A percentile compares a stretch with the other conserved stretches of the same genome.
These are phyloP conservation scores for Phytophthora fragariae DNA, from an alignment of 352 stramenopile genomes.

Conservation along the genomic window DNA sequence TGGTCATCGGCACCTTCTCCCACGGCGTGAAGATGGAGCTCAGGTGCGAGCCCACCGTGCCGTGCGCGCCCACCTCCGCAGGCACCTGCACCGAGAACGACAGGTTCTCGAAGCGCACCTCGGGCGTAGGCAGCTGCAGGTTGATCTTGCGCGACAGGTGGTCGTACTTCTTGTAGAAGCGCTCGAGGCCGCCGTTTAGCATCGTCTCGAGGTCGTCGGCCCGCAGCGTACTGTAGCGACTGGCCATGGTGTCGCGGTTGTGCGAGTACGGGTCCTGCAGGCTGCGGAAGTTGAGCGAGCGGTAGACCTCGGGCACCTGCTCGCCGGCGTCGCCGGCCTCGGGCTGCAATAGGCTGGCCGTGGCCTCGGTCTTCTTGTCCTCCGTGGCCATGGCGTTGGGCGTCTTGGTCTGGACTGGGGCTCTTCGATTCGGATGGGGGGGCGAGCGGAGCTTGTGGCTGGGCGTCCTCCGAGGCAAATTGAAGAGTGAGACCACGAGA, in stretches of 20 bases:
- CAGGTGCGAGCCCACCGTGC: constrained; percentile 61
- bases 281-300: constrained; percentile 69
- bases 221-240: constrained; percentile 55
- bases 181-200: constrained; percentile 71
- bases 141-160: constrained; percentile 77
- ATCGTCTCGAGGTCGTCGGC: constrained; percentile 73
- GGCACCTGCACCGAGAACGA: constrained; percentile 72
- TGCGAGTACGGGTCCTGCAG: constrained; percentile 68
- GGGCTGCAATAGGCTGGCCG: constrained; percentile 36
- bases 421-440: constrained; percentile 35
- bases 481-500: constrained; percentile 32
- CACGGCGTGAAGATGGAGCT: constrained; percentile 61
- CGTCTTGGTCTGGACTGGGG: constrained; percentile 15
- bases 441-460: constrained; percentile 9
- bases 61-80: constrained; percentile 43
- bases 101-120: constrained; percentile 83
- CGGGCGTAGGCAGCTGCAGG: constrained; percentile 37
- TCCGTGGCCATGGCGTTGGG: constrained; percentile 22
- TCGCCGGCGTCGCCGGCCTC: constrained; percentile 31
- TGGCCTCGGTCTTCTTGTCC: constrained; percentile 28
- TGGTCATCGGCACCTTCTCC: constrained; percentile 45
- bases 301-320: constrained; percentile 64
- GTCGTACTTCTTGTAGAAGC: constrained; percentile 88
- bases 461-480: constrained; percentile 36
- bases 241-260: constrained; percentile 42